Percentiles rank a stretch among this genome's conserved stretches.
Evolutionary conservation across 257 asterid species (phyloP).

Genomic region (Misopates orontium): DNA sequence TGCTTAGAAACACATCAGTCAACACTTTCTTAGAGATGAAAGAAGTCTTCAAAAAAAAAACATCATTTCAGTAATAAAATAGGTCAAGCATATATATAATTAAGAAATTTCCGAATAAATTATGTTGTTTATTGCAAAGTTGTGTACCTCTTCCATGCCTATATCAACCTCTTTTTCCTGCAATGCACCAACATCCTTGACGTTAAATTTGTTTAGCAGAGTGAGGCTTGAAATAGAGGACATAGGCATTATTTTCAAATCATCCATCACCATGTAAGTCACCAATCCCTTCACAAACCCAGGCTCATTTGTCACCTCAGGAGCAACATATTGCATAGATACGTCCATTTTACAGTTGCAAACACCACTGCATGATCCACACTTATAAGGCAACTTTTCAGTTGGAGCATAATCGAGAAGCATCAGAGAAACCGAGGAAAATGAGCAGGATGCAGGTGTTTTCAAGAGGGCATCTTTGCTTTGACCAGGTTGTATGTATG

Average conservation of each 20-base stretch:
- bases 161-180: slow-evolving; percentile 34
- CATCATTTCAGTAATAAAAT: too few species aligned
- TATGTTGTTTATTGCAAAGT: too few species aligned
- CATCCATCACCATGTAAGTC: slow-evolving; percentile 42
- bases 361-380: background rate
- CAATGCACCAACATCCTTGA: slow-evolving; percentile 26
- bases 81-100: too few species aligned
- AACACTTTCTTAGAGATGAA: too few species aligned
- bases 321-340: background rate
- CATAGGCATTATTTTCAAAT: slow-evolving; percentile 30
- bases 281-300: slow-evolving; percentile 31
- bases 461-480: slow-evolving; percentile 30
- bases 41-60: too few species aligned
- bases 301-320: background rate
- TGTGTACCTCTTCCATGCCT: slow-evolving; percentile 37
- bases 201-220: slow-evolving; percentile 26
- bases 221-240: slow-evolving; percentile 34
- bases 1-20: too few species aligned
- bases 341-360: background rate
- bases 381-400: background rate
- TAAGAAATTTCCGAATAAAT: too few species aligned
- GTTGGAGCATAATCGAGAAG: background rate
- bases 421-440: background rate
- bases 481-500: slow-evolving; percentile 24
- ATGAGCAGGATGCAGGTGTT: background rate